Conservation (phyloP, 306 rosid species). For the Fragaria iinumae region DNA sequence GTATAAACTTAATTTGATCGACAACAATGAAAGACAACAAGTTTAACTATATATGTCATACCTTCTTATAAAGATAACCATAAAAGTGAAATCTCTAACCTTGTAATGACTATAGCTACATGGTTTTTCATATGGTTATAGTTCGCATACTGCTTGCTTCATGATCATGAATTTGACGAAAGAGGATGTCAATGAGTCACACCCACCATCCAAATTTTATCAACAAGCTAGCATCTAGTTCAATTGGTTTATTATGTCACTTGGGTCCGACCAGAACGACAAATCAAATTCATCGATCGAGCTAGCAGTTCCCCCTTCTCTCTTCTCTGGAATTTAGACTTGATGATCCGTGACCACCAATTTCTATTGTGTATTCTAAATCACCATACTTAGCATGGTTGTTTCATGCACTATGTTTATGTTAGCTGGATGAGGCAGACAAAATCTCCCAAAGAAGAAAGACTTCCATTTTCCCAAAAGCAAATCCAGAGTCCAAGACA, state of each 20-base stretch:
- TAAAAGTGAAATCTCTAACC: too few relatives aligned
- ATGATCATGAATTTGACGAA: slow-evolving; percentile 24
- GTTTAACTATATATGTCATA: too few relatives aligned
- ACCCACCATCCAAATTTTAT: slow-evolving; percentile 34
- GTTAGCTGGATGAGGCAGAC: background rate
- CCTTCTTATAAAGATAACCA: too few relatives aligned
- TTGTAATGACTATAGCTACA: background rate
- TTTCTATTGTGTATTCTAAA: background rate
- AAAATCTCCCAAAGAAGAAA: slow-evolving; percentile 24
- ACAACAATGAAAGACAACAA: too few relatives aligned
- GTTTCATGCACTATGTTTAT: background rate
- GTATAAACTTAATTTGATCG: too few relatives aligned
- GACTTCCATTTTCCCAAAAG: slow-evolving; percentile 18
- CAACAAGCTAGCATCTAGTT: slow-evolving; percentile 16
- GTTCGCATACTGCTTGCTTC: background rate
- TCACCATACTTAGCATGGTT: background rate
- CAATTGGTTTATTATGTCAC: slow-evolving; percentile 18
- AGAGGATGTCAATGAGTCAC: slow-evolving; percentile 27
- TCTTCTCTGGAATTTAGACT: background rate
- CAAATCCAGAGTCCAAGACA: slow-evolving; percentile 9
- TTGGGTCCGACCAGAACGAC: slow-evolving; percentile 27
- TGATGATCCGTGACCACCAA: slow-evolving; percentile 8
- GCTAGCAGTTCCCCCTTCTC: background rate
- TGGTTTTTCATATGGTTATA: background rate
- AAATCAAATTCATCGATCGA: slow-evolving; percentile 9